A percentile compares a stretch with the other conserved stretches of the same genome.
Conservation (phyloP, 1,284 basidiomycete species). For the Ceratobasidium sp. region DNA sequence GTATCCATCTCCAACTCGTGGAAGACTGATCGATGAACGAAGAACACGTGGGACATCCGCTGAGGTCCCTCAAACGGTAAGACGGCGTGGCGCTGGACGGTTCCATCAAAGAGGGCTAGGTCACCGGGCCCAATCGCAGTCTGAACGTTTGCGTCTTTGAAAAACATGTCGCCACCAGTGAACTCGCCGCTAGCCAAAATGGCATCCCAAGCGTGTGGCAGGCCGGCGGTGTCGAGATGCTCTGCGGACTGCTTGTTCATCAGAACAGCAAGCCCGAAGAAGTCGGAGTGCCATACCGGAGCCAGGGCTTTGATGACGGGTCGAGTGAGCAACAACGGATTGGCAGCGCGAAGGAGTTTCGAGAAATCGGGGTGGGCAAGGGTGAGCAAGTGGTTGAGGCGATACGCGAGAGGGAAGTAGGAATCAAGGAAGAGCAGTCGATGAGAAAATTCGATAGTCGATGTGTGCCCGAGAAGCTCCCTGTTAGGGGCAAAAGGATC, state of each 20-base stretch:
- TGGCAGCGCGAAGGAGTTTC: background rate
- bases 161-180: background rate
- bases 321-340: background rate
- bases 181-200: background rate
- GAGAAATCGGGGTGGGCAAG: background rate
- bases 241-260: constrained; percentile 2
- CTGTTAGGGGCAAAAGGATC: background rate
- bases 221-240: background rate
- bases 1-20: background rate
- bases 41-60: background rate
- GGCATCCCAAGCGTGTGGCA: background rate
- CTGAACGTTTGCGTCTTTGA: background rate
- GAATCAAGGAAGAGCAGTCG: background rate
- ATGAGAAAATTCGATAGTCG: background rate
- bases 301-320: background rate
- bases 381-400: background rate
- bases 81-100: background rate
- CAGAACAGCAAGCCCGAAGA: background rate
- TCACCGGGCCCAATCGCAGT: background rate
- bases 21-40: constrained; percentile 7
- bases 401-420: background rate
- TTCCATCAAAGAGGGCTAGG: background rate
- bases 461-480: background rate
- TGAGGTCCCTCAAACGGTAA: background rate
- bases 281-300: background rate